Evolutionary conservation across 768 basidiomycete species (phyloP), one percentile per base, ranked within the genome.

Genomic region (Lactarius pseudohatsudake): DNA sequence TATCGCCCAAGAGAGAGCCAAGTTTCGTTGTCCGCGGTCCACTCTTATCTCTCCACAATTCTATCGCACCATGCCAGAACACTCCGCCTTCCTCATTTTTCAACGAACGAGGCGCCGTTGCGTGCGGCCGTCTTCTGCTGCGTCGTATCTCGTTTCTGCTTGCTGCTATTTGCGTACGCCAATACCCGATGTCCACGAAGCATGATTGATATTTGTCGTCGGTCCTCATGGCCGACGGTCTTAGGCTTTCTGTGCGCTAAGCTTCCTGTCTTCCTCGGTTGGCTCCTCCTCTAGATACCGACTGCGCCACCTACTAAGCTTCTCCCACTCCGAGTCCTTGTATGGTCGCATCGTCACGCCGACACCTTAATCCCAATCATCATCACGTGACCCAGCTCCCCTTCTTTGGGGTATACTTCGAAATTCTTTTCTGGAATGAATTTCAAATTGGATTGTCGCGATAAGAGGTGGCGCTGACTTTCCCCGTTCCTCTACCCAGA

Each of bases 361-460:
- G 11, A 38, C 36, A 38, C 40, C 6, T 41, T 41, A 41, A 16
- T 41, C 40, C 40, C 41, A 15, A 16, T 0, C 16, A 0, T 22
- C 10, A 11, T 50, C 55, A 66, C 60, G 55, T 61, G 65, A 47
- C 13, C 15, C 16, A 22, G 13, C 38, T 32, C 41, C n/a, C n/a
- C 16, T 47, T 50, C 36, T 34, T 36, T 47, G 58, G 59, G 43
- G 16, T 30, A 36, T 10, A 34, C 57, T 20, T 59, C 64, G 47
- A 36, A 0, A 32, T 59, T 4, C n/a, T 55, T 54, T 65, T 60
- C 64, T 65, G 58, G 63, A 53, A 53, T 9, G 40, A 32, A 57
- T 53, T 56, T 57, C 65, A 34, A 65, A 59, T 60, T 22, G 41
- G 59, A 28, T 38, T 32, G 45, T 40, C 45, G 28, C 22, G 41